These are phyloP conservation scores for Trichoderma oligosporum DNA, from an alignment of 2,329 filamentous ascomycete species.

Conservation along the genomic window DNA sequence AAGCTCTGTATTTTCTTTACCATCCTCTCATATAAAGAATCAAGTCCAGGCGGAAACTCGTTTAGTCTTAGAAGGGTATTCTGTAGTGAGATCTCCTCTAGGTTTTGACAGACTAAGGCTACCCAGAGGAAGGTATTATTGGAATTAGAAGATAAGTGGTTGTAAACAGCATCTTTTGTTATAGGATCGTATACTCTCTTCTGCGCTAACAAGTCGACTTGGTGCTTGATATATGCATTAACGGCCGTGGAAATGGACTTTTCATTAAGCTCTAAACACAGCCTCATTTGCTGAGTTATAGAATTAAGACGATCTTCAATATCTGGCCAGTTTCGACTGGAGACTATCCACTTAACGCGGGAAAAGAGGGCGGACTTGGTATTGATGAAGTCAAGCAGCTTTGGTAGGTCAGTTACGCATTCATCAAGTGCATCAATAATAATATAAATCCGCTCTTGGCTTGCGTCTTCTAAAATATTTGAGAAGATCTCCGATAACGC, in stretches of 20 bases:
- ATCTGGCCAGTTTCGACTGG: background rate
- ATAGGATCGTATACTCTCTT: constrained; percentile 14
- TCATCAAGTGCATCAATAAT: constrained; percentile 48
- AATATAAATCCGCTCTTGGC: constrained; percentile 30
- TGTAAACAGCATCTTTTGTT: constrained; percentile 11
- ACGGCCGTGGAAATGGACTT: background rate
- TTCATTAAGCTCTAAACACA: constrained; percentile 26
- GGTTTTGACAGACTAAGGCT: constrained; percentile 20
- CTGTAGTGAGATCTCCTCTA: constrained; percentile 13
- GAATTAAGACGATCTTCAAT: constrained; percentile 20
- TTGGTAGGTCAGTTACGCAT: constrained; percentile 26
- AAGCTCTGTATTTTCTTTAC: constrained; percentile 30
- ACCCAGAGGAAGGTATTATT: constrained; percentile 34
- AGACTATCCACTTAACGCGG: background rate
- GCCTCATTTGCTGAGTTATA: background rate
- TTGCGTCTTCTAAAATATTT: constrained; percentile 38
- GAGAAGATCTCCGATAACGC: constrained; percentile 37
- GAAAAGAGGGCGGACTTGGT: background rate
- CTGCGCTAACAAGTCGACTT: background rate
- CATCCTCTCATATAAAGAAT: constrained; percentile 39
- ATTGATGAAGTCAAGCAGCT: constrained; percentile 38
- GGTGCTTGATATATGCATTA: background rate
- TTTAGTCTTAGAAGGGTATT: constrained; percentile 23
- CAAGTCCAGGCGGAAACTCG: constrained; percentile 33
- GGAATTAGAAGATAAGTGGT: constrained; percentile 30